phyloP scores from a whole-genome alignment of 768 basidiomycete genomes.

The Termitomyces sp. region DNA sequence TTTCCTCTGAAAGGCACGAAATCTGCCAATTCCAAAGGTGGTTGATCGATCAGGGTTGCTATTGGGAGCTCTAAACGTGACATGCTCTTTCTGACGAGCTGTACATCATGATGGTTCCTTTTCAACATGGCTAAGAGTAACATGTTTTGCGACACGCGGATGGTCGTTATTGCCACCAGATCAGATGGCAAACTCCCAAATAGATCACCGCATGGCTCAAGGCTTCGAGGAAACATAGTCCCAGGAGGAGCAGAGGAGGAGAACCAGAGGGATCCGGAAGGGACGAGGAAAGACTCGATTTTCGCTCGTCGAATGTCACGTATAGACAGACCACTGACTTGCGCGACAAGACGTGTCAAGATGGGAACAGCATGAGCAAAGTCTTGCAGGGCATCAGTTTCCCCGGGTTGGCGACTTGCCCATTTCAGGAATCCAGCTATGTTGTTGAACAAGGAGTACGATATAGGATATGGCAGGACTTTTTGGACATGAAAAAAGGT shows the following conservation, averaged over 20 bases:
- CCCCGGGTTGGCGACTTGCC: slow-evolving; percentile 36
- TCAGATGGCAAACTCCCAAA: slow-evolving; percentile 32
- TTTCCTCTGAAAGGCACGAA: slow-evolving; percentile 35
- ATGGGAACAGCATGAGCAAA: slow-evolving; percentile 53
- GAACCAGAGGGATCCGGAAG: slow-evolving; percentile 71
- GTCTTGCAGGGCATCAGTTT: slow-evolving; percentile 36
- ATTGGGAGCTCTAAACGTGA: slow-evolving; percentile 55
- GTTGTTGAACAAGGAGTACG: slow-evolving; percentile 66
- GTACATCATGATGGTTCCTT: slow-evolving; percentile 62
- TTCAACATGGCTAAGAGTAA: slow-evolving; percentile 60
- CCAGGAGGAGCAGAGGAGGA: slow-evolving; percentile 44
- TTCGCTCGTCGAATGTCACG: slow-evolving; percentile 71
- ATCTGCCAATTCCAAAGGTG: slow-evolving; percentile 35
- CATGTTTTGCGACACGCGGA: slow-evolving; percentile 68
- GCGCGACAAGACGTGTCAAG: slow-evolving; percentile 51
- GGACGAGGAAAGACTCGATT: slow-evolving; percentile 60
- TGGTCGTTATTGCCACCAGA: slow-evolving; percentile 51
- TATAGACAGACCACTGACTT: slow-evolving; percentile 68
- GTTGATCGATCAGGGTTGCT: slow-evolving; percentile 17
- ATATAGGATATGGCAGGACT: slow-evolving; percentile 54
- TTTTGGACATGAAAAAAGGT: slow-evolving; percentile 52
- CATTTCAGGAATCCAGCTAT: slow-evolving; percentile 63
- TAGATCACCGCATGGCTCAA: slow-evolving; percentile 27
- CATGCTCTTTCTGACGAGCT: slow-evolving; percentile 60
- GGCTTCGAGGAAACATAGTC: slow-evolving; percentile 54